phyloP scores from a whole-genome alignment of 2,329 filamentous ascomycete genomes.

The Neodidymelliopsis sp. region DNA sequence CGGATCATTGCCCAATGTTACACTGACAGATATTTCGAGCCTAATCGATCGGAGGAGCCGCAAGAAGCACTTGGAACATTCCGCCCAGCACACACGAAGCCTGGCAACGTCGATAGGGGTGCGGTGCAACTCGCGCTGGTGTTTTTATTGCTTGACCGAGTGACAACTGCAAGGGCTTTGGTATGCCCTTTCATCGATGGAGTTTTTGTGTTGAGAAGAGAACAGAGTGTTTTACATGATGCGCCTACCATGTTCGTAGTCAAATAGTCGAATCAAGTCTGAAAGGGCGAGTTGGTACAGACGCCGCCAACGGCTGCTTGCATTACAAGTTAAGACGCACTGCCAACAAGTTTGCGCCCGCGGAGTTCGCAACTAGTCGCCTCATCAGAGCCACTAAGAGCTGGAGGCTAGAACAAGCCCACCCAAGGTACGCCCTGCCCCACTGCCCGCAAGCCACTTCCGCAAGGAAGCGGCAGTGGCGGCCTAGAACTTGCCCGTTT shows the following conservation, averaged over 20 bases:
- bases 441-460: conserved; percentile 13
- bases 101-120: no score
- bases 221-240: no score
- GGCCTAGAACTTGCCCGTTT: not conserved
- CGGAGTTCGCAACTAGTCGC: not conserved
- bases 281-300: no score
- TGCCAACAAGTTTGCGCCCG: not conserved
- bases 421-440: conserved; percentile 5
- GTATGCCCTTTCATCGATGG: no score
- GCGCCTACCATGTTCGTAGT: no score
- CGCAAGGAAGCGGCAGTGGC: conserved; percentile 3
- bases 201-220: no score
- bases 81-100: not conserved
- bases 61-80: not conserved
- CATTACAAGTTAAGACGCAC: no score
- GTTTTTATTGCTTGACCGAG: no score
- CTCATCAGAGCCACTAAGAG: not conserved
- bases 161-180: no score
- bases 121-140: no score
- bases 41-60: conserved; percentile 3
- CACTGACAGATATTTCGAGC: conserved; percentile 5
- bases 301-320: no score
- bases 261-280: no score
- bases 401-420: conserved; percentile 1
- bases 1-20: conserved; percentile 1